Evolutionary conservation across 1,284 basidiomycete genomes (phyloP), one percentile per base, ranked within the genome.

Genomic region (Leccinum subrobustum): DNA sequence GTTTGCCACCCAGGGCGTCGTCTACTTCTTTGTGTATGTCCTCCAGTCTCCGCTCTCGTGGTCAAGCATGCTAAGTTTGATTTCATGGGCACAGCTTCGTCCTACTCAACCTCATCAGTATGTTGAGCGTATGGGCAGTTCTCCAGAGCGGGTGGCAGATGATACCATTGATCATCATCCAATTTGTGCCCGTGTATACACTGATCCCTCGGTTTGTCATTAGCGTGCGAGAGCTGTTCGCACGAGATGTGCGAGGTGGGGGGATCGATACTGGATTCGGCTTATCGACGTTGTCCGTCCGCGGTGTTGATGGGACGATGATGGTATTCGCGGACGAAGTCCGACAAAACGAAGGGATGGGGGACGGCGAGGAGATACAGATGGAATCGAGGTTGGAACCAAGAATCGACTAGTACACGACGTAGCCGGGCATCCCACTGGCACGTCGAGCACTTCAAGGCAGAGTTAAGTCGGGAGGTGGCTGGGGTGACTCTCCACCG

Each of bases 401-500:
- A 18, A 9, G 20, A 48, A 20, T 48, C 47, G 3, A 25, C 7
- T 27, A 27, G 27, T 27, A 62, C 57, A 20, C 18, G 20, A 50
- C 50, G n/a, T 63, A 92, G 91, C 27, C 27, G 1, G 27, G 27
- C 27, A 0, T 7, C 27, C 83, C 27, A 25, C 25, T 25, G 25
- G 25, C 92, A 94, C 65, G 87, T 95, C 53, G 90, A 93, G 65
- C 87, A 92, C 71, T 88, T 92, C 73, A 93, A 92, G 76, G 85
- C 88, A 66, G 87, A 92, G 67, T 77, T 94, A 29, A 82, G 85
- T 44, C 82, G 83, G 58, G 91, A 93, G 67, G 89, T 93, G 11
- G 76, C 87, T 59, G 78, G 80, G 37, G 90, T 92, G 84, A 86
- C 86, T 0, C 80, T 93, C 56, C 85, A 91, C 64, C 82, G 83